phyloP scores from a whole-genome alignment of 2,329 filamentous ascomycete genomes.

The Neonectria neomacrospora region DNA sequence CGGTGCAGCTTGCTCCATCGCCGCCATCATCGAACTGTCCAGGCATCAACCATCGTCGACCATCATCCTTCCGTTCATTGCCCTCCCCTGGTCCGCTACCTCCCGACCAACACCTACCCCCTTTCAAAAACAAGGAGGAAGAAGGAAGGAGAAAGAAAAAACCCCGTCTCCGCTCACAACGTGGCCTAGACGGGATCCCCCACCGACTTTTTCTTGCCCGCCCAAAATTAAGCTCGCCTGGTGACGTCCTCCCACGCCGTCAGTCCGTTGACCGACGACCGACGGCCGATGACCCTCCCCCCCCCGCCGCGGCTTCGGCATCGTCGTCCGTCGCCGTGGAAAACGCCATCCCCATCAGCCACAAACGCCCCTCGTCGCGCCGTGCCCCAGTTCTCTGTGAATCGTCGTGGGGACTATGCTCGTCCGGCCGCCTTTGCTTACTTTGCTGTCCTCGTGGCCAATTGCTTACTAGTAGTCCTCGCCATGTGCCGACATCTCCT shows the following conservation, averaged over 20 bases:
- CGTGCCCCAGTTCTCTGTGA: background rate
- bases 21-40: too few species aligned
- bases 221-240: conserved; percentile 14
- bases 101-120: background rate
- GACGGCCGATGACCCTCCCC: too few species aligned
- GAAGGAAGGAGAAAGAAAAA: background rate
- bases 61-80: too few species aligned
- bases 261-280: background rate
- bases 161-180: conserved; percentile 27
- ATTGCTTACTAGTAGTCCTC: too few species aligned
- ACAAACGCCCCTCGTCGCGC: conserved; percentile 8
- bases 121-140: background rate
- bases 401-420: background rate
- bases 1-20: too few species aligned
- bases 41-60: too few species aligned
- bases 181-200: conserved; percentile 35
- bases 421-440: too few species aligned
- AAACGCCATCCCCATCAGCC: background rate
- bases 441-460: background rate
- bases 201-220: background rate
- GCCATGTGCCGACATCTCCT: too few species aligned
- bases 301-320: too few species aligned
- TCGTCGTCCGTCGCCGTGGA: background rate
- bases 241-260: conserved; percentile 3
- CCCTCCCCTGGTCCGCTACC: too few species aligned